Evolutionary conservation across 805 yeast species (phyloP).

Genomic region (Helenozyma rhizophorensis): DNA sequence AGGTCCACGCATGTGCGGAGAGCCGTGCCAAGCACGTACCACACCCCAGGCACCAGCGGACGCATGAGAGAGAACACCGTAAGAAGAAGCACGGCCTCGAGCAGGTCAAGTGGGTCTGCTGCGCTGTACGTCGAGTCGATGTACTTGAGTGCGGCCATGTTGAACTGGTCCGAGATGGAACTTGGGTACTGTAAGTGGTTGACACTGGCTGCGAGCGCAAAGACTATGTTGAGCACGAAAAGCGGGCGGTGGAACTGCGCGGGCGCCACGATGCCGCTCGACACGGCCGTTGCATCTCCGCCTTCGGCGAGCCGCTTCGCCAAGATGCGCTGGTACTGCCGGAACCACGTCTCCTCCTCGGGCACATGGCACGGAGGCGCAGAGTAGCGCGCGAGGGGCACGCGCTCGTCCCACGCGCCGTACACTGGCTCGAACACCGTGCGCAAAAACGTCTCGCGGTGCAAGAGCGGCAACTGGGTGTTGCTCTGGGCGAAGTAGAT

Average conservation of each 20-base stretch:
- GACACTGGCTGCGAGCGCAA: slow-evolving; percentile 77
- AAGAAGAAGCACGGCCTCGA: slow-evolving; percentile 67
- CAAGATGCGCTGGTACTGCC: slow-evolving; percentile 34
- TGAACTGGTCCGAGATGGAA: slow-evolving; percentile 64
- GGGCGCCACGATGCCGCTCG: slow-evolving; percentile 43
- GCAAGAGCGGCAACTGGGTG: slow-evolving; percentile 78
- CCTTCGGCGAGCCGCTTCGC: slow-evolving; percentile 4
- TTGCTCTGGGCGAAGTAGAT: slow-evolving; percentile 76
- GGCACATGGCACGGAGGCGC: slow-evolving; percentile 22
- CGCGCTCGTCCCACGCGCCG: slow-evolving; percentile 54
- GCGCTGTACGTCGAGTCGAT: slow-evolving; percentile 58
- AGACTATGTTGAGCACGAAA: slow-evolving; percentile 69
- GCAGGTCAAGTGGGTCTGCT: slow-evolving; percentile 58
- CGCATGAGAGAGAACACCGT: slow-evolving; percentile 79
- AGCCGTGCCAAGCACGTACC: slow-evolving; percentile 85
- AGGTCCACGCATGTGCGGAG: slow-evolving; percentile 76
- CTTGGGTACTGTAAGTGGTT: slow-evolving; percentile 65
- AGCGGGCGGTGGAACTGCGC: slow-evolving; percentile 46
- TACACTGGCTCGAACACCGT: slow-evolving; percentile 74
- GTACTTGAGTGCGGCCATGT: slow-evolving; percentile 58
- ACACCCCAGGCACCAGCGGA: slow-evolving; percentile 87
- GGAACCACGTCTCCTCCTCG: slow-evolving; percentile 43
- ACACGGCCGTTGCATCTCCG: slow-evolving; percentile 11
- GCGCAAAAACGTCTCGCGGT: slow-evolving; percentile 69
- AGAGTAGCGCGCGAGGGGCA: slow-evolving; percentile 56